Evolutionary conservation across 768 basidiomycete genomes (phyloP).

Genomic region (Exsudoporus frostii): DNA sequence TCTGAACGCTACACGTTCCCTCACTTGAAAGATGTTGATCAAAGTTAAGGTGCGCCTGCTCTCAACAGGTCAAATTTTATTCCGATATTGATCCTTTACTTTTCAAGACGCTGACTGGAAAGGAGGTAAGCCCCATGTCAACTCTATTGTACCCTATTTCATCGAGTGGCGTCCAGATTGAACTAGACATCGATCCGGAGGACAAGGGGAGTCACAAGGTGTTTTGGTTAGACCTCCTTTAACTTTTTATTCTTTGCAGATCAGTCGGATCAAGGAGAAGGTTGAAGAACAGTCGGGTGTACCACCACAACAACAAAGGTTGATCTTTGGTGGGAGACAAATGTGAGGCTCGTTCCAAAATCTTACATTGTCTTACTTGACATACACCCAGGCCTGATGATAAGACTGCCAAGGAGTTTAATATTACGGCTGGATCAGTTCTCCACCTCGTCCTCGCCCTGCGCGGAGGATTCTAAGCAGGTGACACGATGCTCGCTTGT

Average conservation of each 20-base stretch:
- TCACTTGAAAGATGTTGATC: constrained; percentile 21
- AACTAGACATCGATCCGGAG: constrained; percentile 89
- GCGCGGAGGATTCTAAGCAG: constrained; percentile 71
- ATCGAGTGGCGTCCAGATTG: constrained; percentile 55
- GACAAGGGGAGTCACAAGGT: constrained; percentile 59
- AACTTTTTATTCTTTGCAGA: constrained; percentile 44
- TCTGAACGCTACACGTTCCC: neutral
- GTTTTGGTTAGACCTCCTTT: neutral
- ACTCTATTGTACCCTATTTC: constrained; percentile 1
- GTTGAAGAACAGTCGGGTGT: constrained; percentile 99
- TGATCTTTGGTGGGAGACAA: constrained; percentile 91
- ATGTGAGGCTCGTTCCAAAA: constrained; percentile 54
- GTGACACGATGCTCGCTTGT: constrained; percentile 5
- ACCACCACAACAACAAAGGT: constrained; percentile 90
- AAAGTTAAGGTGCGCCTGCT: constrained; percentile 22
- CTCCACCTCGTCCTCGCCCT: constrained; percentile 95
- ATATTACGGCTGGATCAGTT: constrained; percentile 79
- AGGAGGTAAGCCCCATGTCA: constrained; percentile 62
- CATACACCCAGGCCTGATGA: constrained; percentile 73
- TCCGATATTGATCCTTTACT: neutral
- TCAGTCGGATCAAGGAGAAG: constrained; percentile 92
- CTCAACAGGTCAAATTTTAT: neutral
- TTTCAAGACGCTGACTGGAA: constrained; percentile 69
- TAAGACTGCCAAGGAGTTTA: constrained; percentile 81
- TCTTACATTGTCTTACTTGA: neutral